Conservation (phyloP, 2,329 filamentous ascomycete genomes). For the Pseudocercospora musae region DNA sequence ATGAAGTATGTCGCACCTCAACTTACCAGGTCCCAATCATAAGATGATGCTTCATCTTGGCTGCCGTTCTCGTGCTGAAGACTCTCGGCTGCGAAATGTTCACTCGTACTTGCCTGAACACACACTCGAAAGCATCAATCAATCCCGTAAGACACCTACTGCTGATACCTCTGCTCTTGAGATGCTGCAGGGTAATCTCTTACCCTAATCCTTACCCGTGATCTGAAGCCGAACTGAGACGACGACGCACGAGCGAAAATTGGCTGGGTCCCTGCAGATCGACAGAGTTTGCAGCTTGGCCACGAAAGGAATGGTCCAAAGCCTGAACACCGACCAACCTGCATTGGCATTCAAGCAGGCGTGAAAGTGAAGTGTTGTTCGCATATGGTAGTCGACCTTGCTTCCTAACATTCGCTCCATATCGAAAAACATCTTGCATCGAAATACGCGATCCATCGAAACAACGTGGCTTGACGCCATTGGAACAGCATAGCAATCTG, state of each 20-base stretch:
- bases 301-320: neutral
- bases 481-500: conserved; percentile 4
- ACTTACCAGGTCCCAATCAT: conserved; percentile 80
- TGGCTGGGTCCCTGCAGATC: neutral
- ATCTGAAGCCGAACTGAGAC: conserved; percentile 12
- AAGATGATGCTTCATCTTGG: conserved; percentile 76
- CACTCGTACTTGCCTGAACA: neutral
- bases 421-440: no score
- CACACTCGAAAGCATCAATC: neutral
- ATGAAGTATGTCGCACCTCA: no score
- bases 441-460: neutral
- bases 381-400: neutral
- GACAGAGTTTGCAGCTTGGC: neutral
- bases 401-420: no score
- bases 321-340: neutral
- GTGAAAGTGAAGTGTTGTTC: neutral
- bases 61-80: conserved; percentile 9
- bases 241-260: neutral
- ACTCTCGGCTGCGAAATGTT: neutral
- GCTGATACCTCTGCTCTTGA: neutral
- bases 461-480: conserved; percentile 12
- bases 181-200: conserved; percentile 13
- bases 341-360: neutral
- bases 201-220: conserved; percentile 10
- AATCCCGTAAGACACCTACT: neutral